Evolutionary conservation across 352 stramenopile genomes (phyloP).

Genomic region (Phytophthora lateralis): DNA sequence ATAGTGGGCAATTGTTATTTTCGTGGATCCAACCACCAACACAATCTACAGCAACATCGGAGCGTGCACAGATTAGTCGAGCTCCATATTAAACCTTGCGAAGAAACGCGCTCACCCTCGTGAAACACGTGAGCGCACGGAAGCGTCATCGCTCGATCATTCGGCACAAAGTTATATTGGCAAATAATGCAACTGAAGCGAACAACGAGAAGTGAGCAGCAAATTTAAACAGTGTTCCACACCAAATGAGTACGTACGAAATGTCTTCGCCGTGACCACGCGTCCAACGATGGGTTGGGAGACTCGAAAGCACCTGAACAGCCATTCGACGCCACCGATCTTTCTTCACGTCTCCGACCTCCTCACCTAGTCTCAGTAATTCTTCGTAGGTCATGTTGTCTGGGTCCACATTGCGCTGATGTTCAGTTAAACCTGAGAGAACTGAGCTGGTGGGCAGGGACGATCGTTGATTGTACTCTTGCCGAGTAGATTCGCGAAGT

Average conservation of each 20-base stretch:
- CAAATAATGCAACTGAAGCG: conserved; percentile 69
- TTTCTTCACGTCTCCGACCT: conserved; percentile 78
- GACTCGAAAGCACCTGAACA: conserved; percentile 61
- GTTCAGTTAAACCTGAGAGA: conserved; percentile 15
- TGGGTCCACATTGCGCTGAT: conserved; percentile 55
- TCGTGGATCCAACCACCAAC: conserved; percentile 72
- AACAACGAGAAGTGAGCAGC: background rate
- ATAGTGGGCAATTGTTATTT: conserved; percentile 83
- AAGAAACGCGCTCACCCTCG: conserved; percentile 43
- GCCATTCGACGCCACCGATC: conserved; percentile 72
- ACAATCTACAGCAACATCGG: conserved; percentile 45
- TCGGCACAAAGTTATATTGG: conserved; percentile 62
- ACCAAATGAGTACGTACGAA: conserved; percentile 45
- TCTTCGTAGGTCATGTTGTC: conserved; percentile 88
- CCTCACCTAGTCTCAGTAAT: conserved; percentile 67
- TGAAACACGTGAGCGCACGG: conserved; percentile 82
- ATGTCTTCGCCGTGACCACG: conserved; percentile 41
- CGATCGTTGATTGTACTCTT: conserved; percentile 21
- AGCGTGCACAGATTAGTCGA: background rate
- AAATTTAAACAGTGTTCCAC: background rate
- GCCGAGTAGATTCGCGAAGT: conserved; percentile 27
- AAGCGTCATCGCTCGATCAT: conserved; percentile 68
- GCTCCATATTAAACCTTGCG: background rate
- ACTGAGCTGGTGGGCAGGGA: conserved; percentile 6
- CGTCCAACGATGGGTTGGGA: conserved; percentile 69